Conservation (phyloP, 2,329 filamentous ascomycete genomes). For the Colletotrichum sp. region DNA sequence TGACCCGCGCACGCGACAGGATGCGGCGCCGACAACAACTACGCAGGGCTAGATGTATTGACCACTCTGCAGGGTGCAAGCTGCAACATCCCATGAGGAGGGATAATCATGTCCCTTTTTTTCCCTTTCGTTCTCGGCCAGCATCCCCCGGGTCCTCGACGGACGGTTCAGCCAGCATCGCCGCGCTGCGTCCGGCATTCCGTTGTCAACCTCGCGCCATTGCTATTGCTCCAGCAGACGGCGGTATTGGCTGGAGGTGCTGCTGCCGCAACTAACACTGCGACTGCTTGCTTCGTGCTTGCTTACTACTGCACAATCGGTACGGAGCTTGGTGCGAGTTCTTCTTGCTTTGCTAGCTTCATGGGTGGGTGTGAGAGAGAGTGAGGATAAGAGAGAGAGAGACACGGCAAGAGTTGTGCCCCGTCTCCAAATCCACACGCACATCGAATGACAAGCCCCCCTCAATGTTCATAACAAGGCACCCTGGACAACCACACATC, state of each 20-base stretch:
- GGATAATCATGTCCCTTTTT: background rate
- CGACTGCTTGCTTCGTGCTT: background rate
- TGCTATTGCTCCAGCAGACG: background rate
- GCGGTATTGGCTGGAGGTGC: background rate
- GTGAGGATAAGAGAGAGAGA: background rate
- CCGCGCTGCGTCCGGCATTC: background rate
- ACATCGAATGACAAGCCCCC: constrained; percentile 4
- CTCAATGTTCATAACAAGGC: constrained; percentile 9
- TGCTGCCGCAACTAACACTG: background rate
- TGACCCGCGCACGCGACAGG: constrained; percentile 12
- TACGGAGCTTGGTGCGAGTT: background rate
- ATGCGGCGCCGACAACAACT: background rate
- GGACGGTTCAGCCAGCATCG: background rate
- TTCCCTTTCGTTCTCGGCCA: background rate
- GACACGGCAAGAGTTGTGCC: background rate
- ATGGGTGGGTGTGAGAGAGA: background rate
- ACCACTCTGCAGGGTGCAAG: background rate
- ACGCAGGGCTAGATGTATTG: background rate
- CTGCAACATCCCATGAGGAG: background rate
- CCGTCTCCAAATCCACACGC: background rate
- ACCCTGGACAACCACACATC: background rate
- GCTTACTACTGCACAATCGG: background rate
- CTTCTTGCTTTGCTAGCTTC: background rate
- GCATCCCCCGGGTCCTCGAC: background rate
- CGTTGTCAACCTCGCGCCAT: background rate